Evolutionary conservation across 2,329 filamentous ascomycete genomes (phyloP), one percentile per base, ranked within the genome.

Genomic region (Colletotrichum sp.): DNA sequence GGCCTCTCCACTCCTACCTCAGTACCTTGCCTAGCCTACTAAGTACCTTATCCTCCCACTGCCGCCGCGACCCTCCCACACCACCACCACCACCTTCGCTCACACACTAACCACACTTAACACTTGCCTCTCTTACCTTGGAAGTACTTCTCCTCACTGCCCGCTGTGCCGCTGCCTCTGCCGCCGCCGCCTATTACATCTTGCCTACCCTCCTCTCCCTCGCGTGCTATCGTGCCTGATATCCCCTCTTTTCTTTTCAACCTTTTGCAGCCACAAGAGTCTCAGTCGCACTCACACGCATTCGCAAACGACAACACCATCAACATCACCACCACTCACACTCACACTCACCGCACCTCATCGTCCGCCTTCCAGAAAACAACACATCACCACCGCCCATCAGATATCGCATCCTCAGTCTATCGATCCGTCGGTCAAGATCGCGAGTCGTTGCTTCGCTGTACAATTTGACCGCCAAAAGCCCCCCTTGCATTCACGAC

Each of bases 401-500:
- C 54, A 57, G 54, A 57, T 57, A 27, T 57, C 54, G 54, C 54
- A 57, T 57, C 54, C 18, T 57, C 54, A 57, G 24, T 31, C 21
- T 21, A 38, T 62, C 62, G 61, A 71, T 70, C 33, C 36, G 59
- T 72, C 65, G 62, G 58, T 58, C 72, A 34, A 66, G 43, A 31
- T 63, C 59, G 66, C 58, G 36, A 57, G 18, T 58, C 66, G 51
- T 69, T 54, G n/a, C 29, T 54, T 64, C 61, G 68, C 64, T 43
- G 64, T 65, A 66, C 69, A 72, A 69, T 73, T 73, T 74, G 73
- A 75, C 74, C 73, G 65, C 38, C 67, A 69, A 74, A 68, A 67
- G 57, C 24, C 67, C 66, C 75, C 75, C 75, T 76, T 76, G 75
- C 73, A 69, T 73, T 51, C 64, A 71, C 75, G 75, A 74, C 75